Base-by-base conservation (phyloP, 306 rosid genomes). In the Cicer arietinum region DNA sequence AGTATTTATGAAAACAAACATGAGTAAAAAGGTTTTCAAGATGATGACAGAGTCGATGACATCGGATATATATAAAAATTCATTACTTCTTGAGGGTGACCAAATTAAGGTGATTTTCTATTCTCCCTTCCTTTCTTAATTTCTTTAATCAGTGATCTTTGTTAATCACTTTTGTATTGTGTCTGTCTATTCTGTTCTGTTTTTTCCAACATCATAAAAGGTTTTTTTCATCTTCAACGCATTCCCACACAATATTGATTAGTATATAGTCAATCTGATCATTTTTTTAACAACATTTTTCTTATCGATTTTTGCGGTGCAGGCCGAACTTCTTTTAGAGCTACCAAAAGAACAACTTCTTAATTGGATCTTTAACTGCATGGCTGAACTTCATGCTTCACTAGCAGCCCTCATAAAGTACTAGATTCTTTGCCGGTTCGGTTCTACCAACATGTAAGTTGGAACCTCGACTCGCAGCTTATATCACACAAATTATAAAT, bases 241-340 rank as follows among this genome's bases (percentile, higher is more conserved):
- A 63, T 17, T 48, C 46, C n/a, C 67, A 47, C 54, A n/a, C 62
- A 68, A 47, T 64, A 57, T 64, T 40, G 17, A 18, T 7, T 16
- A 16, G 8, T 53, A 56, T 37, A 7, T 9, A n/a, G 30, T 66
- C 41, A 43, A 43, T 73, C 12, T 65, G 60, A 20, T 57, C 79
- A 40, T 63, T 56, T 74, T 63, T 16, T 58, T 17, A 7, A 37
- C 57, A 61, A 37, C 57, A 61, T 61, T 61, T 61, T 61, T 8
- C 67, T 8, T 4, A 7, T 7, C 76, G 65, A 39, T 60, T 71
- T 69, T 10, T 61, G 16, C 74, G 67, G 74, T 82, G 91, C 91
- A 94, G 98, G 97, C 92, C 46, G 94, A 88, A 66, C 97, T 94
- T 85, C 96, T 94, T 61, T 81, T 94, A 51, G 98, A 94, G 91